Evolutionary conservation across 176 grass and related monocot species (phyloP), one percentile per base, ranked within the genome.

Genomic region (Avena atlantica): DNA sequence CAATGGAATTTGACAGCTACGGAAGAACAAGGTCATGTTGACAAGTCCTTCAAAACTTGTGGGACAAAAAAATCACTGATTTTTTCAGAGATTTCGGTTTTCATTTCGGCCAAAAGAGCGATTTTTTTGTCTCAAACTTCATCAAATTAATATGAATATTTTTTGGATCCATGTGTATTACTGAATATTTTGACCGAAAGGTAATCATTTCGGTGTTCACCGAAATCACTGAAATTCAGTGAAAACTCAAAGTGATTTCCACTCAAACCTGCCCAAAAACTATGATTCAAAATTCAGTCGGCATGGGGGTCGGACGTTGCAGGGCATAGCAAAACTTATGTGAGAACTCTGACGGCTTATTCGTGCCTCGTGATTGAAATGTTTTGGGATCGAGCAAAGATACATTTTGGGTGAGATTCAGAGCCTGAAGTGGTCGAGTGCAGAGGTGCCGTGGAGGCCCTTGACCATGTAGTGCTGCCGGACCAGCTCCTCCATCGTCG

Each of bases 401-500:
- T 12, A 63, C 60, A 63, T 63, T 63, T 25, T 1, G 60, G 17
- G 21, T 49, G 48, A 76, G 73, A 19, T 76, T 76, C 73, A 76
- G 73, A 76, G 48, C 1, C 73, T 76, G 14, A 76, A 76, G 48
- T 11, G 48, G 14, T 76, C 0, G 1, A 76, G 73, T 1, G 4
- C 14, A 53, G 73, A 53, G 73, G 0, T 0, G 0, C 48, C 73
- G 3, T 16, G 12, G 24, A 53, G 48, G 21, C 73, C 73, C 73
- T 76, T 76, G 8, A 76, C 73, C 24, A 9, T 31, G 73, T 76
- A 53, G 73, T 76, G 50, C 24, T 76, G 23, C 48, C 49, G 48
- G 73, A 76, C 23, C 13, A 76, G 48, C 73, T 76, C 73, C 73
- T 76, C 8, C 49, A 76, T 27, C 3, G 73, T 31, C 23, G 73